Conservation (phyloP, 2,329 filamentous ascomycete genomes). For the Beauveria scarabaeidicola region DNA sequence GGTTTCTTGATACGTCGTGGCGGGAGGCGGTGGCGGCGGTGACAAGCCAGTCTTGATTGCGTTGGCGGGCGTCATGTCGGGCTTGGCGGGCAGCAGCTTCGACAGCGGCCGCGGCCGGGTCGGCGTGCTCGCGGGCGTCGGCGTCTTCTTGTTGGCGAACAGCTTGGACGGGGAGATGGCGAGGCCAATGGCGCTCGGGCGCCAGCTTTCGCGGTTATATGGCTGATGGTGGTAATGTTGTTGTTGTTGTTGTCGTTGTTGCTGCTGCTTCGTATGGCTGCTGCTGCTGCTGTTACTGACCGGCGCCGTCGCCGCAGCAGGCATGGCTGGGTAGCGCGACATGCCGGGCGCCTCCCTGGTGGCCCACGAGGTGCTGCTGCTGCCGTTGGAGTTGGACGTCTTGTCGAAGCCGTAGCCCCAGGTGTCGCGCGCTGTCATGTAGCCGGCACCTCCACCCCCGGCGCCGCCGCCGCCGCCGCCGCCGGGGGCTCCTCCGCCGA, state of each 20-base stretch:
- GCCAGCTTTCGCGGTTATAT: constrained; percentile 24
- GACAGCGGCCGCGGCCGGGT: constrained; percentile 27
- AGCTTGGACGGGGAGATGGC: constrained; percentile 32
- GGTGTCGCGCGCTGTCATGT: constrained; percentile 23
- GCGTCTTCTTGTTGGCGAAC: constrained; percentile 16
- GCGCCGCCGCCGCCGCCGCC: background rate
- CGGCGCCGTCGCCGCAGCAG: background rate
- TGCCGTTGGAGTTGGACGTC: constrained; percentile 14
- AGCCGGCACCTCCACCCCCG: background rate
- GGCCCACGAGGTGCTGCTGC: constrained; percentile 20
- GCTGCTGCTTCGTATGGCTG: background rate
- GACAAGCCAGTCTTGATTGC: background rate
- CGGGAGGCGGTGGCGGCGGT: background rate
- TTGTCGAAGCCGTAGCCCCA: constrained; percentile 26
- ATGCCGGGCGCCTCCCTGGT: constrained; percentile 14
- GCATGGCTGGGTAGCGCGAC: constrained; percentile 5
- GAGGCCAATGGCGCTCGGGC: constrained; percentile 34
- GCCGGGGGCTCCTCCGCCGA: constrained; percentile 21
- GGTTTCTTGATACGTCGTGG: background rate
- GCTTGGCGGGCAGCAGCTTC: constrained; percentile 37
- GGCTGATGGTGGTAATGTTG: constrained; percentile 14
- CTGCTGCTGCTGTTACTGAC: background rate
- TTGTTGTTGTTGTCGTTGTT: constrained; percentile 5
- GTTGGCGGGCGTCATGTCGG: constrained; percentile 24
- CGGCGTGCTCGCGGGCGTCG: constrained; percentile 16